These are phyloP conservation scores for Baorangia bicolor DNA, from an alignment of 768 basidiomycete species.

Conservation along the genomic window DNA sequence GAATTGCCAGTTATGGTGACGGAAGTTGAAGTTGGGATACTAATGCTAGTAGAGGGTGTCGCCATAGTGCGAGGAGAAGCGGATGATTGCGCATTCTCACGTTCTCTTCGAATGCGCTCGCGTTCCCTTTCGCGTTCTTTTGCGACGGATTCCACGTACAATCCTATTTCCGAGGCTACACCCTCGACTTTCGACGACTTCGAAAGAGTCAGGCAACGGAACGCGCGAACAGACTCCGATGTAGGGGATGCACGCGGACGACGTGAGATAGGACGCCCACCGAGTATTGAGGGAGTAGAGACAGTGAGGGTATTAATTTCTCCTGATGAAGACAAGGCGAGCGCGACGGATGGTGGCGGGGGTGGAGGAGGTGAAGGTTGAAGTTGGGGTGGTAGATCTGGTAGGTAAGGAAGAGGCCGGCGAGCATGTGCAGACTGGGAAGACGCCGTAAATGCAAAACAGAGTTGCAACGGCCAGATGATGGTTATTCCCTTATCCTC, in stretches of 20 bases:
- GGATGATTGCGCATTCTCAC: conserved; percentile 45
- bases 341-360: conserved; percentile 32
- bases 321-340: conserved; percentile 20
- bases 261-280: conserved; percentile 32
- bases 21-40: conserved; percentile 8
- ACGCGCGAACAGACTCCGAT: conserved; percentile 39
- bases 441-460: conserved; percentile 43
- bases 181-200: conserved; percentile 48
- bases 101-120: conserved; percentile 66
- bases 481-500: conserved; percentile 78
- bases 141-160: conserved; percentile 73
- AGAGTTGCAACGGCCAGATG: conserved; percentile 69
- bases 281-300: conserved; percentile 10
- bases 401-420: conserved; percentile 51
- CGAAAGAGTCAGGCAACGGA: conserved; percentile 54
- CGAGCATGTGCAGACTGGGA: conserved; percentile 38
- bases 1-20: conserved; percentile 11
- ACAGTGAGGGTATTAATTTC: not conserved
- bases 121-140: conserved; percentile 77
- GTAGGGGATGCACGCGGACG: conserved; percentile 36
- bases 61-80: conserved; percentile 25
- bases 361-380: conserved; percentile 52
- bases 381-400: conserved; percentile 62
- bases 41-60: conserved; percentile 23
- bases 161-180: conserved; percentile 60